Base-by-base conservation (phyloP, 495 filamentous ascomycete species). In the Penicillium verhagenii region DNA sequence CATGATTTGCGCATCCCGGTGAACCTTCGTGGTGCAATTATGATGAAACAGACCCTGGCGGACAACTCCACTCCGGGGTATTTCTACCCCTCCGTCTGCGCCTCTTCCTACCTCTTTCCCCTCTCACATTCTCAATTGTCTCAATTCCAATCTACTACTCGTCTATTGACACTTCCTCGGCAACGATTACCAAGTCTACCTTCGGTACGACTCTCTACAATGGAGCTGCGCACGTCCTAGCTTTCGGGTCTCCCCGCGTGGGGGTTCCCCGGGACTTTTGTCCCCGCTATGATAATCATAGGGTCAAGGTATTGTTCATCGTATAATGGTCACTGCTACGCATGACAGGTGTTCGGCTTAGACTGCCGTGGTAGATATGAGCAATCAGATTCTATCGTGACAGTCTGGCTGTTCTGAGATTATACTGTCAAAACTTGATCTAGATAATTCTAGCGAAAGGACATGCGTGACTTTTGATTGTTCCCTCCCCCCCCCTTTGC, bases 381-480 rank as follows among this genome's bases (percentile, higher is more conserved):
- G 46, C 26, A 35, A 48, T 25, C 14, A 28, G 8, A n/a, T 46
- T 7, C 13, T 20, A 25, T 7, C 16, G 21, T 20, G 39, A 28
- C 33, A 50, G 54, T 47, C 50, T 53, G 57, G 61, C 70, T 65
- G 79, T 79, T 81, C 81, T 84, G 81, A 84, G 81, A 84, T 77
- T 80, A 84, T 79, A 84, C 81, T 82, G 81, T 82, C 74, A 74
- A 71, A 87, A 88, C 85, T 87, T 88, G 85, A 88, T 87, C 85
- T 86, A 84, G 85, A 86, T 85, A 87, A 88, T 88, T 80, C 85
- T 83, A 86, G 85, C 85, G 85, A 84, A 87, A 87, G 85, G 80
- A 88, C 81, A 84, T 86, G 84, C 85, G 73, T 75, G 70, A 73
- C 74, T 72, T 82, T 81, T 35, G 76, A 81, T 82, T 72, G 71